Conservation (phyloP, 1,284 basidiomycete genomes). For the Golubevia pallescens region DNA sequence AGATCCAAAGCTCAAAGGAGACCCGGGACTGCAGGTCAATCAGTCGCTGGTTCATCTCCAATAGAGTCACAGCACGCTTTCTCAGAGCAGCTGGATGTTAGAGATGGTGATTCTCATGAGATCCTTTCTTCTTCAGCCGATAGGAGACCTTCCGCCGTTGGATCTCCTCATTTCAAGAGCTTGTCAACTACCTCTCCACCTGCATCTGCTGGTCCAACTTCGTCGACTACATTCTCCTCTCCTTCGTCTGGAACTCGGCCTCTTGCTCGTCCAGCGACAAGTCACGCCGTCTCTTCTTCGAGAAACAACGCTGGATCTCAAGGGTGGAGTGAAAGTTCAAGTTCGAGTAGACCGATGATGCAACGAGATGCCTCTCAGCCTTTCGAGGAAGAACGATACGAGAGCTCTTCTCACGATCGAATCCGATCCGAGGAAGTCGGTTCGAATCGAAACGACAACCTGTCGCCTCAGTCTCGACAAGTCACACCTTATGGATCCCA, state of each 20-base stretch:
- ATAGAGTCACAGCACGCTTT: neutral
- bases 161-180: neutral
- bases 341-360: neutral
- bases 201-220: neutral
- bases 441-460: neutral
- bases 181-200: neutral
- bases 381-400: neutral
- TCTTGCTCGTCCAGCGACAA: neutral
- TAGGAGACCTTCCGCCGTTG: neutral
- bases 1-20: slow-evolving; percentile 37
- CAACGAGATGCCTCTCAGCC: neutral
- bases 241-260: neutral
- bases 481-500: neutral
- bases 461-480: neutral
- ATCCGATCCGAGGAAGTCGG: neutral
- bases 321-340: neutral
- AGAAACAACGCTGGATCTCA: neutral
- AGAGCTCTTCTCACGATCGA: neutral
- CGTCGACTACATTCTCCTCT: neutral
- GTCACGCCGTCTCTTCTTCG: neutral
- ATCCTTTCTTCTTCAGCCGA: neutral
- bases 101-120: neutral
- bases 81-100: neutral
- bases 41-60: neutral
- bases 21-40: slow-evolving; percentile 6